These are phyloP conservation scores for Neofusicoccum kwambonambiense DNA, from an alignment of 2,329 filamentous ascomycete genomes.

Conservation along the genomic window DNA sequence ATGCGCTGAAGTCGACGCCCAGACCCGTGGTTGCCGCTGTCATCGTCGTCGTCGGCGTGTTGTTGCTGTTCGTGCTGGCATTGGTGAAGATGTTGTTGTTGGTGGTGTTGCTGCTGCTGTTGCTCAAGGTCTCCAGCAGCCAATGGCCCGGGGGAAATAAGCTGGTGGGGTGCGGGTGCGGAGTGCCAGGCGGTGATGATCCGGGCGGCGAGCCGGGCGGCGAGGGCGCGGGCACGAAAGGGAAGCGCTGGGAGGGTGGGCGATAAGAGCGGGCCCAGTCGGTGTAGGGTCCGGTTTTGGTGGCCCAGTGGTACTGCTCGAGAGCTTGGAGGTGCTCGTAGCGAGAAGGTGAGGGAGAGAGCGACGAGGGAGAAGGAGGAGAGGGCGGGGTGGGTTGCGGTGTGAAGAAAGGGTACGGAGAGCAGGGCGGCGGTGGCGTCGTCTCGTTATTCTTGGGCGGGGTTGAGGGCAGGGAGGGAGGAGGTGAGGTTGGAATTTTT, in stretches of 20 bases:
- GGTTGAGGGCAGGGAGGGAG: too few species aligned
- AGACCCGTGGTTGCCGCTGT: too few species aligned
- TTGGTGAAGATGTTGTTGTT: too few species aligned
- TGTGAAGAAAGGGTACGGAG: not conserved
- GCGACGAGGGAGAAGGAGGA: not conserved
- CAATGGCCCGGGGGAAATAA: too few species aligned
- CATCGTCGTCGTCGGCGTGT: too few species aligned
- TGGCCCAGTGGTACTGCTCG: not conserved
- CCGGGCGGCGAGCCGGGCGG: too few species aligned
- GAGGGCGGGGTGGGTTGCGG: not conserved
- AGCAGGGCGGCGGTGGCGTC: not conserved
- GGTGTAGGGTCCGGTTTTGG: not conserved
- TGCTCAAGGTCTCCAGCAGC: too few species aligned
- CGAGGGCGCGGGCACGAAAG: not conserved
- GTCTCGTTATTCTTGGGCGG: not conserved
- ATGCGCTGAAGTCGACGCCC: too few species aligned
- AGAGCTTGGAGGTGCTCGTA: not conserved
- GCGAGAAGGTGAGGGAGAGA: not conserved
- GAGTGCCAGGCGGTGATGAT: too few species aligned
- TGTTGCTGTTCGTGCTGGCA: too few species aligned
- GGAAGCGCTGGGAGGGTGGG: not conserved
- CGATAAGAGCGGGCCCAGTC: not conserved
- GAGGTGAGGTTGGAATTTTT: not conserved
- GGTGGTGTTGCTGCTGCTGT: too few species aligned
- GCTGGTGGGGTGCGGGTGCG: too few species aligned